These are phyloP conservation scores for Sequoiadendron giganteum DNA, from an alignment of 75 land plant genomes.

Conservation along the genomic window DNA sequence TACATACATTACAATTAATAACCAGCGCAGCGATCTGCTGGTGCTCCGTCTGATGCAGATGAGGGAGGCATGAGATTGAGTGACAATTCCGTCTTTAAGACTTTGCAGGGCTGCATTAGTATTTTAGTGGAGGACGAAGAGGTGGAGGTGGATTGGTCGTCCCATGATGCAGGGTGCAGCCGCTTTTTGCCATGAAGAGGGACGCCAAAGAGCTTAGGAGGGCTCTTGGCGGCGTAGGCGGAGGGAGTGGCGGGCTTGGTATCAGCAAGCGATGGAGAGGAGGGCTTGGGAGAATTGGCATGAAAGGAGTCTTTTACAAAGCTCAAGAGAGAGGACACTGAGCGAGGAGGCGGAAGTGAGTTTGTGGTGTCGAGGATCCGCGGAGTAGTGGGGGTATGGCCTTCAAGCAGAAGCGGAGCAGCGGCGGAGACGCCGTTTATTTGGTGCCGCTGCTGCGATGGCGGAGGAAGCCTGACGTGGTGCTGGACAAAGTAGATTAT, in stretches of 20 bases:
- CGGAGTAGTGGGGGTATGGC: neutral
- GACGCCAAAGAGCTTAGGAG: constrained; percentile 60
- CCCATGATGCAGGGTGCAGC: constrained; percentile 13
- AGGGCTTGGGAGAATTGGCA: constrained; percentile 7
- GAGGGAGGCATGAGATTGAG: neutral
- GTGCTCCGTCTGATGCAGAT: neutral
- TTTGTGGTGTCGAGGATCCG: neutral
- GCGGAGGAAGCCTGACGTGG: constrained; percentile 46
- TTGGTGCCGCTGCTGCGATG: neutral
- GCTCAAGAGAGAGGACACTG: neutral
- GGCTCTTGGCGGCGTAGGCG: constrained; percentile 11
- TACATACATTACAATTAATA: neutral
- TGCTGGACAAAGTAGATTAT: constrained; percentile 78
- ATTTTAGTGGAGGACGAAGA: neutral
- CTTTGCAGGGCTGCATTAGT: neutral
- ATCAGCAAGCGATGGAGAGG: constrained; percentile 5
- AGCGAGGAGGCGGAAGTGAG: neutral
- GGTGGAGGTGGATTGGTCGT: neutral
- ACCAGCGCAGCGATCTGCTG: neutral
- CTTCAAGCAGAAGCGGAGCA: constrained; percentile 14
- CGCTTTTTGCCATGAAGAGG: constrained; percentile 50
- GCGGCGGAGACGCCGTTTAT: constrained; percentile 7
- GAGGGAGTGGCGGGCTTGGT: neutral
- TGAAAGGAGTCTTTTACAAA: neutral
- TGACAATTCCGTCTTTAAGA: constrained; percentile 4